Base-by-base conservation (phyloP, 1,284 basidiomycete species). In the Rhodotorula sp. region DNA sequence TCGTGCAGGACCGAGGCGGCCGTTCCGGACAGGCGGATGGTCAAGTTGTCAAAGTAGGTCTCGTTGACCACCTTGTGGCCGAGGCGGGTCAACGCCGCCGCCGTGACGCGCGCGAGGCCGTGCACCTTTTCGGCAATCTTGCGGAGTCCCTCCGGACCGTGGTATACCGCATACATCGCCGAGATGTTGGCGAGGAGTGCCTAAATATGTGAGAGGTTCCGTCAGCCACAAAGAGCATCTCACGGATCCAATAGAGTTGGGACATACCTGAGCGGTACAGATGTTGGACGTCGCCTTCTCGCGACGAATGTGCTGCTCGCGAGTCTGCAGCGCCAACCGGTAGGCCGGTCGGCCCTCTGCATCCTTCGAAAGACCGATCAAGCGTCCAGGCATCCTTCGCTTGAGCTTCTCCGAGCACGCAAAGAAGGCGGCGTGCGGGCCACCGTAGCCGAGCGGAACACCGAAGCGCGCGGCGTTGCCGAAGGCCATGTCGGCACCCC, bases 401-500 rank as follows among this genome's bases (percentile, higher is more conserved):
- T 97, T 99, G 73, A 99, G 85, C 77, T 87, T 89, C 73, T 99
- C 93, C 34, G 89, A 90, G 72, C 92, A 92, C 12, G 95, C 91
- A 80, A 99, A 99, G 87, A 99, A 99, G 28, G 77, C 78, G 49
- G 78, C 78, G 69, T 83, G 82, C 12, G 82, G 82, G 31, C 82
- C 82, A 60, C 82, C 82, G 70, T 79, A 81, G 43, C 81, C 82
- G 45, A 82, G 79, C n/a, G 81, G 80, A 6, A 82, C 82, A 68
- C 95, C 95, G 79, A 99, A 99, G 56, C 95, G 88, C 58, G 91
- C 95, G 50, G 93, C 92, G 81, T 95, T 98, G 56, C 95, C 95
- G 65, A 95, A 85, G 5, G 94, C 95, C 75, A 99, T 89, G 81
- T 99, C 95, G 49, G 94, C 95, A 62, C 95, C 95, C 93, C 95